A percentile compares a stretch with the other conserved stretches of the same genome.
These are phyloP conservation scores for Rhodotorula sp. DNA, from an alignment of 1,284 basidiomycete genomes.

Conservation along the genomic window DNA sequence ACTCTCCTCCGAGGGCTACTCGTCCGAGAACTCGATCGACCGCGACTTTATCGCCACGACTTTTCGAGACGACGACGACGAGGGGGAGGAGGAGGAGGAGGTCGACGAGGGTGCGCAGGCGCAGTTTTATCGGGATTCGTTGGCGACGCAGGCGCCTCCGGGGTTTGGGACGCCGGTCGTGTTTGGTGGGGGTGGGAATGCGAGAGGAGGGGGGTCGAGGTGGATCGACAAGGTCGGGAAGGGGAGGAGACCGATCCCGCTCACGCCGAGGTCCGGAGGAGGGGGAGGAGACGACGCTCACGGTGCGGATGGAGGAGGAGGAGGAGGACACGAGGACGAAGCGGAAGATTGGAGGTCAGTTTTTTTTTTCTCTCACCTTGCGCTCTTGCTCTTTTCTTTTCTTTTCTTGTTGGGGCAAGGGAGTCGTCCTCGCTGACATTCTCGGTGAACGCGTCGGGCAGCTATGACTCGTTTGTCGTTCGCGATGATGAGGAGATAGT, in stretches of 20 bases:
- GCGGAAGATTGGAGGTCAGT: constrained; percentile 20
- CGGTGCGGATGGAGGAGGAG: too few species aligned
- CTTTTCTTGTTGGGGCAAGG: too few species aligned
- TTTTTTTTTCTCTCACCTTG: too few species aligned
- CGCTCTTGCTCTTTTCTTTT: too few species aligned
- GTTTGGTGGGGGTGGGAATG: not conserved
- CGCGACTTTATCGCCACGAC: constrained; percentile 48
- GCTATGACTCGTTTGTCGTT: constrained; percentile 21
- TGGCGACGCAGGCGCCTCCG: constrained; percentile 47
- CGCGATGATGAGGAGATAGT: constrained; percentile 13
- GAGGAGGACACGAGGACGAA: not conserved
- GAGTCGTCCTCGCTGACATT: not conserved
- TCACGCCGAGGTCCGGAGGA: constrained; percentile 3
- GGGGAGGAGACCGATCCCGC: constrained; percentile 5
- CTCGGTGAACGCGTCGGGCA: not conserved
- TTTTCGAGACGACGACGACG: constrained; percentile 12
- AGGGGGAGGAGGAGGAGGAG: constrained; percentile 22
- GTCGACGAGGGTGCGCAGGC: constrained; percentile 37
- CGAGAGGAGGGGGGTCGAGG: not conserved
- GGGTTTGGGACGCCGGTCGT: constrained; percentile 12
- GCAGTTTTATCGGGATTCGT: constrained; percentile 47
- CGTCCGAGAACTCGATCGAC: constrained; percentile 49
- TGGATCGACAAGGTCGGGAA: not conserved
- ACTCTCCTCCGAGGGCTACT: constrained; percentile 46
- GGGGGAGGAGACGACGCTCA: too few species aligned